Percentiles rank a stretch among this genome's conserved stretches.
Conservation (phyloP, 805 yeast species). For the Pichia thaimueangensis region DNA sequence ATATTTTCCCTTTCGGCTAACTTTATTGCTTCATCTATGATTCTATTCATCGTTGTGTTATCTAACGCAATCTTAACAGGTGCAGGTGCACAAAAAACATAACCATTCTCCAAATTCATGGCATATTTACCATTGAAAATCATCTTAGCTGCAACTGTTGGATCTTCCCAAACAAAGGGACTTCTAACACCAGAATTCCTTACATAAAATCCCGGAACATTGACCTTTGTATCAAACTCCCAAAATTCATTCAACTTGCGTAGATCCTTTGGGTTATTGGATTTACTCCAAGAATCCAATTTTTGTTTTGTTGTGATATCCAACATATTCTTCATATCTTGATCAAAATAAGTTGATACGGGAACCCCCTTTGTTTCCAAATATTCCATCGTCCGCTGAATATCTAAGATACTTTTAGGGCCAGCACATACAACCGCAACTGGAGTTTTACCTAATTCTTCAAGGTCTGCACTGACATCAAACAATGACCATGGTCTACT, state of each 20-base stretch:
- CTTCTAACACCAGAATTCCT: slow-evolving; percentile 68
- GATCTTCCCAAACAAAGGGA: slow-evolving; percentile 54
- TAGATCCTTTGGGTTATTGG: slow-evolving; percentile 1
- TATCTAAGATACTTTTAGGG: slow-evolving; percentile 80
- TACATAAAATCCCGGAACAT: slow-evolving; percentile 77
- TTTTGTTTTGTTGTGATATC: slow-evolving; percentile 39
- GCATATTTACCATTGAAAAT: slow-evolving; percentile 40
- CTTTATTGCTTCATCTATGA: slow-evolving; percentile 52
- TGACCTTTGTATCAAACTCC: slow-evolving; percentile 8
- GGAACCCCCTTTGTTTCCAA: slow-evolving; percentile 88
- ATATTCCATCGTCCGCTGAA: slow-evolving; percentile 74
- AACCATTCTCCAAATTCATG: slow-evolving; percentile 59
- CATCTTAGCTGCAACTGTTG: slow-evolving; percentile 56
- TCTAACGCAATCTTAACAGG: slow-evolving; percentile 58
- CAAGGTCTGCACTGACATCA: slow-evolving; percentile 84
- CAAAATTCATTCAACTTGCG: slow-evolving; percentile 7
- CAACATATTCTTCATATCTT: slow-evolving; percentile 9
- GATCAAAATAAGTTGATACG: slow-evolving; percentile 51
- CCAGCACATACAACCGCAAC: slow-evolving; percentile 92
- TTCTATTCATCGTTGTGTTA: slow-evolving; percentile 41
- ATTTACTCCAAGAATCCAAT: neutral
- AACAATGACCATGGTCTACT: slow-evolving; percentile 69
- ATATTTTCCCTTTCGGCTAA: slow-evolving; percentile 51
- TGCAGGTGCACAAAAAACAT: slow-evolving; percentile 77
- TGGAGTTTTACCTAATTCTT: slow-evolving; percentile 75